Base-by-base conservation (phyloP, 345 rosid genomes). In the Crucihimalaya himalaica region DNA sequence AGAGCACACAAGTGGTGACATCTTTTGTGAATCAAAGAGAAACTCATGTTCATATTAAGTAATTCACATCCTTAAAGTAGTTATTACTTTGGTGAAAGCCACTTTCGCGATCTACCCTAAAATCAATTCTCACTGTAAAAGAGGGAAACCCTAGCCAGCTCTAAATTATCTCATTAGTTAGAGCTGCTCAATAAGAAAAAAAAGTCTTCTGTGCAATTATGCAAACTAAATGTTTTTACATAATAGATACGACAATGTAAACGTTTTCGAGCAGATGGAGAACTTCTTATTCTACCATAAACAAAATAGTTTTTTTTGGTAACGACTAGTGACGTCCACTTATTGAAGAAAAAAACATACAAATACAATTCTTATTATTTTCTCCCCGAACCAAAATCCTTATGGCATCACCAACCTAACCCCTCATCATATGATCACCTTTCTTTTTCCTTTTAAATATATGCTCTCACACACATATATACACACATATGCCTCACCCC, bases 321-420 rank as follows among this genome's bases (percentile, higher is more conserved):
- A 75, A 43, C 37, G 20, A 64, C 73, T 23, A 50, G 68, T 67
- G 78, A 74, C 73, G 73, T 67, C 62, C 78, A 67, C 28, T 74
- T 59, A 48, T 59, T 74, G 59, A 15, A 47, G n/a, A n/a, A 60
- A 23, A 28, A 29, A 31, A 45, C 43, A 55, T 0, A 29, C 15
- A 62, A 16, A 53, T 42, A 63, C 15, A 72, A 18, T 27, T 63
- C 3, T n/a, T 28, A 51, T 46, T 13, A 31, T 47, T 57, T 60
- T 45, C 56, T 32, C 62, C 73, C 69, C 48, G 61, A 64, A 75
- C 73, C 68, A 81, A 56, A 63, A 57, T 72, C 59, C 77, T 74
- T 78, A 75, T 80, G 77, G 67, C 77, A 69, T 74, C 64, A 63
- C 75, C 80, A 76, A 56, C 83, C 83, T 83, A 83, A 81, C 75